Conservation (phyloP, 2,329 filamentous ascomycete species). For the Epichloe elymi region DNA sequence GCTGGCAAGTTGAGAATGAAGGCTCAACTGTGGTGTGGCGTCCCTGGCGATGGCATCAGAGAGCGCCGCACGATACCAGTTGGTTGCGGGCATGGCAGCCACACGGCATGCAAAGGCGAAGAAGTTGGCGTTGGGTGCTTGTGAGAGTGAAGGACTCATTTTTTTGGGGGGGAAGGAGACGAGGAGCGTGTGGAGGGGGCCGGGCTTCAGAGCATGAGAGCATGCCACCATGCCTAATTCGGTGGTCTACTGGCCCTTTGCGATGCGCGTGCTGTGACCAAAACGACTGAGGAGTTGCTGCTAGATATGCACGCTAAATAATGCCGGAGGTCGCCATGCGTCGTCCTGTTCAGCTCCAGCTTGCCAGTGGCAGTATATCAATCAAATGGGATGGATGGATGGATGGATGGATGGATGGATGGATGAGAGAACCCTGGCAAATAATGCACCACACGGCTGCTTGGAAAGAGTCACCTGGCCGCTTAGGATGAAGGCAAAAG, state of each 20-base stretch:
- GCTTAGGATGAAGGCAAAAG: neutral
- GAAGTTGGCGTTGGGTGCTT: neutral
- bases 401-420: neutral
- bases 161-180: neutral
- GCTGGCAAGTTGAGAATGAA: neutral
- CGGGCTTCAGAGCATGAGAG: neutral
- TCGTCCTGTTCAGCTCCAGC: neutral
- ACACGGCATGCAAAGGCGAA: neutral
- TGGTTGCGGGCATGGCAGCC: neutral
- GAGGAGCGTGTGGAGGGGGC: neutral
- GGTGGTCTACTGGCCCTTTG: neutral
- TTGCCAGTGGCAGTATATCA: neutral
- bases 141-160: neutral
- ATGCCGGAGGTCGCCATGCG: slow-evolving; percentile 3
- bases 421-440: neutral
- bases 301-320: neutral
- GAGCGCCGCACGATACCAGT: neutral
- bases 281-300: neutral
- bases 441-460: neutral
- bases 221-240: neutral
- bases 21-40: neutral
- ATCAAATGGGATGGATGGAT: neutral
- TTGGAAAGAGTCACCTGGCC: neutral
- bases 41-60: too few relatives aligned
- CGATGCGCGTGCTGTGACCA: neutral